Conservation (phyloP, 164 flowering plant genomes). For the Annona cherimola region DNA sequence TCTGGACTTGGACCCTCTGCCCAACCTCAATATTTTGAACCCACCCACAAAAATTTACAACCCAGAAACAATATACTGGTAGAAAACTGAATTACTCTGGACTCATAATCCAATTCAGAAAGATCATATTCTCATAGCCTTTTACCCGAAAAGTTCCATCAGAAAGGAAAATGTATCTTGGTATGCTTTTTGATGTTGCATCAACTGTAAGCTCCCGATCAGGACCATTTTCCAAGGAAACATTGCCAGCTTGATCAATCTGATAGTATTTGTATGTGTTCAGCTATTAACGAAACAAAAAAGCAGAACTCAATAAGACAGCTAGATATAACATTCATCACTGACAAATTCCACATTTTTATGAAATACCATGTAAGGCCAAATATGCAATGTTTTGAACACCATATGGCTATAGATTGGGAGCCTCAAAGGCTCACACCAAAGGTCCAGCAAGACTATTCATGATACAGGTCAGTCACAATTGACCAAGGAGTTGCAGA, state of each 20-base stretch:
- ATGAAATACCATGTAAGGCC: neutral
- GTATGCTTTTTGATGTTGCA: conserved; percentile 30
- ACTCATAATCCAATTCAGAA: neutral
- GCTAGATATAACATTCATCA: neutral
- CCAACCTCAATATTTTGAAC: neutral
- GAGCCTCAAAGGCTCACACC: neutral
- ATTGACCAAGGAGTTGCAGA: too few relatives aligned
- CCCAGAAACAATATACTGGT: neutral
- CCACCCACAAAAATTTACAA: neutral
- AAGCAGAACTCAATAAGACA: neutral
- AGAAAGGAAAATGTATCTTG: conserved; percentile 53
- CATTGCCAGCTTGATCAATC: conserved; percentile 34
- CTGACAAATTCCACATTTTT: neutral
- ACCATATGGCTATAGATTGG: neutral
- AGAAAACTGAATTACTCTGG: neutral
- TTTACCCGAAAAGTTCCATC: conserved; percentile 88
- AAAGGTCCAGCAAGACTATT: neutral
- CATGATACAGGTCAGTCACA: neutral
- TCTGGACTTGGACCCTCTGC: neutral
- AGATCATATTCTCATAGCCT: neutral
- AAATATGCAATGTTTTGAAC: neutral
- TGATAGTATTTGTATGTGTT: conserved; percentile 76
- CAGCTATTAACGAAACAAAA: conserved; percentile 39
- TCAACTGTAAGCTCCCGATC: conserved; percentile 55
- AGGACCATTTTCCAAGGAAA: conserved; percentile 59